Evolutionary conservation across 2,329 filamentous ascomycete species (phyloP), one percentile per base, ranked within the genome.

Genomic region (Coniochaeta ligniaria): DNA sequence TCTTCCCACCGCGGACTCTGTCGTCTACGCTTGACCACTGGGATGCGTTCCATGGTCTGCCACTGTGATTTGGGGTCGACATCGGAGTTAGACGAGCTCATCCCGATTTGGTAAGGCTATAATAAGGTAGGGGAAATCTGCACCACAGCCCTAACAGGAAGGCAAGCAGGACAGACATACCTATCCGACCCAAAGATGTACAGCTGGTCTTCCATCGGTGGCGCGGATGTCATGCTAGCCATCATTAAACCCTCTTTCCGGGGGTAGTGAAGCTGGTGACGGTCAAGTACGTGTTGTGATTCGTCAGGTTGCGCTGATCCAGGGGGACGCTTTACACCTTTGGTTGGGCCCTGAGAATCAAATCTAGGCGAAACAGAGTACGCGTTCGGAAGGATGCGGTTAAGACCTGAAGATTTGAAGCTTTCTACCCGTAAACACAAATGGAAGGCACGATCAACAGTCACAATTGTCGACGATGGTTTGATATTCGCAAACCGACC

Each of bases 1-100:
- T 91, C 62, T 80, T 81, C 58, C 91, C 91, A 61, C 89, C 89
- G 52, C 90, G 85, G n/a, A 94, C 89, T 33, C 86, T 80, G 73
- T 94, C 91, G 71, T 94, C 89, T 59, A 84, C 87, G 16, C 84
- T 78, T 8, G 82, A 86, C 89, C 89, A 94, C 9, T 63, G 38
- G 9, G 56, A 43, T 45, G 56, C 6, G 17, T 58, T 11, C 56
- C 56, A 58, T 12, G 38, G 56, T 57, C 54, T 57, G 54, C 22
- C 28, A 28, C 28, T 57, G 54, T 57, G 5, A 22, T 22, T 22
- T 38, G 3, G 26, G 54, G 31, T 57, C 47, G 14, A 31, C 17
- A 52, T 52, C 22, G n/a, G 54, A 16, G 17, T 57, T 57, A 36
- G 47, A 31, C 22, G 24, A 52, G 14, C 47, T 4, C 12, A 28